Base-by-base conservation (phyloP, 2,329 filamentous ascomycete species). In the Phoma sp. region DNA sequence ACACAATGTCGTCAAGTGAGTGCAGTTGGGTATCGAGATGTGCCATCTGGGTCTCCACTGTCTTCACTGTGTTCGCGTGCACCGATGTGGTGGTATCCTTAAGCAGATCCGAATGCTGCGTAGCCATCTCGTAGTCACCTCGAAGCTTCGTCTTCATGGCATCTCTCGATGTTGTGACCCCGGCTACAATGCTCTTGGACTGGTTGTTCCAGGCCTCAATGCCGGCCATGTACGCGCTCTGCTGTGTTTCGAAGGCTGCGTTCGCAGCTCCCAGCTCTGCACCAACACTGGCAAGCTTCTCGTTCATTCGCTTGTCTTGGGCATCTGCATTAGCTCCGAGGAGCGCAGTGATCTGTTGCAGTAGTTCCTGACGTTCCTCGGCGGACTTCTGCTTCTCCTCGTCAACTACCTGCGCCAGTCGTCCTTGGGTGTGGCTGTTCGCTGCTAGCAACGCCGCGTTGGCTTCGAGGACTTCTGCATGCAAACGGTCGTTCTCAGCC, bases 11-110 rank as follows among this genome's bases (percentile, higher is more conserved):
- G 67, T 98, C 93, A 7, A 99, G 83, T 1, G 91, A 90, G 51
- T 87, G 85, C 84, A 99, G 93, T 74, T 98, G 92, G n/a, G 82
- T 84, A 56, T 90, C 88, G 69, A 99, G 89, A 62, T 96, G 91
- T 50, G 85, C 83, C 78, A 96, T 90, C 76, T 99, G 95, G 52
- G 90, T 88, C 67, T 93, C 90, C 11, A 98, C 93, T 53, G 96
- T 93, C 6, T 88, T 88, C 25, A 96, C 86, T 0, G 93, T 97
- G 76, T 96, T 90, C 28, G 90, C 89, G 63, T 99, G 93, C 1
- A 98, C 92, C 2, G 91, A 91, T 64, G 90, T 89, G 0, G 93
- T 93, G 0, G 90, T 90, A 7, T 84, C 83, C 64, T 93, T 91
- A 64, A 99, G 93, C 5, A 89, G 87, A n/a, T 83, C 86, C 65